Evolutionary conservation across 805 yeast species (phyloP).

Genomic region (Barnettozyma populi): DNA sequence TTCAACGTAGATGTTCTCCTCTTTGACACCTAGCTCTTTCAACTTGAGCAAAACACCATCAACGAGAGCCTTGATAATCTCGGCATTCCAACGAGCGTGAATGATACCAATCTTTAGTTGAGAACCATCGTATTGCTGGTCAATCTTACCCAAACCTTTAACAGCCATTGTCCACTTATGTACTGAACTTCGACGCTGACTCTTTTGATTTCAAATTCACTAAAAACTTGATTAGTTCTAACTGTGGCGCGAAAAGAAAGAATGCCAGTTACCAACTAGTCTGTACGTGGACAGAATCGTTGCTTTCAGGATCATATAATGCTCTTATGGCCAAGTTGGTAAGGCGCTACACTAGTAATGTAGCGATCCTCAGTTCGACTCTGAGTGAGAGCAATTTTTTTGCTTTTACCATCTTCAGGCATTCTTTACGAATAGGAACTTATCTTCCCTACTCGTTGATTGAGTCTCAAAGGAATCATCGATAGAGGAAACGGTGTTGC

Average conservation of each 20-base stretch:
- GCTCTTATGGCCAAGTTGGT: conserved; percentile 61
- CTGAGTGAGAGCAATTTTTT: conserved; percentile 56
- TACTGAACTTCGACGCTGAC: background rate
- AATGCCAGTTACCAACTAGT: no score
- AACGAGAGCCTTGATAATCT: conserved; percentile 73
- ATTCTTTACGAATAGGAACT: no score
- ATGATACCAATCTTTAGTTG: conserved; percentile 73
- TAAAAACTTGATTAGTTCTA: background rate
- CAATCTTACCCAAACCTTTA: conserved; percentile 73
- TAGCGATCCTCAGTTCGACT: conserved; percentile 76
- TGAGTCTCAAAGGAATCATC: no score
- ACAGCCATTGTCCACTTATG: conserved; percentile 52
- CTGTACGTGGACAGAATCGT: no score
- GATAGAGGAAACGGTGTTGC: no score
- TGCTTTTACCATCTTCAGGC: background rate
- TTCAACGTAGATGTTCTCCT: conserved; percentile 72
- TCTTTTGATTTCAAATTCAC: background rate
- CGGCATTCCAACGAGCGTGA: conserved; percentile 93
- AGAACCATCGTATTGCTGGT: conserved; percentile 65
- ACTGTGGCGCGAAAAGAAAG: background rate
- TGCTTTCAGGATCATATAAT: background rate
- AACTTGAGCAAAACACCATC: conserved; percentile 66
- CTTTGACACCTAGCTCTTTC: conserved; percentile 59
- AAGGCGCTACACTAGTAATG: conserved; percentile 84
- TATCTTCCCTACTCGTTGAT: no score